A percentile compares a stretch with the other conserved stretches of the same genome.
These are phyloP conservation scores for Ceratonia siliqua DNA, from an alignment of 306 rosid species.

Conservation along the genomic window DNA sequence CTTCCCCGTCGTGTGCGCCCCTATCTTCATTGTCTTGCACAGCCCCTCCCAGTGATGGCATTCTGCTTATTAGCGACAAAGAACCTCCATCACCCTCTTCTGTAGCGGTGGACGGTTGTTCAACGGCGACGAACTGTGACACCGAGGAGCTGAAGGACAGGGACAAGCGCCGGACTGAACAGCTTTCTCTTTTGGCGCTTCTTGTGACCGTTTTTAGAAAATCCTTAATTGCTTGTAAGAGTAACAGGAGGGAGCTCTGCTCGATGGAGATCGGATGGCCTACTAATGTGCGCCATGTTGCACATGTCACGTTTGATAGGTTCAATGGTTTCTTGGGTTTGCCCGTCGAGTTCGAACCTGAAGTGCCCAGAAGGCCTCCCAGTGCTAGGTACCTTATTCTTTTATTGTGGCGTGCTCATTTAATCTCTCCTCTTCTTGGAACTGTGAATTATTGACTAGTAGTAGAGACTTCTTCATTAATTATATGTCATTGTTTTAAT, in stretches of 20 bases:
- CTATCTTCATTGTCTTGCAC: slow-evolving; percentile 27
- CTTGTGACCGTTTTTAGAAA: slow-evolving; percentile 65
- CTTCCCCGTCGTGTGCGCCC: slow-evolving; percentile 28
- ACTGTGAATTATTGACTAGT: neutral
- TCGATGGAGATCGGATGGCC: slow-evolving; percentile 85
- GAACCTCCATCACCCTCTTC: slow-evolving; percentile 33
- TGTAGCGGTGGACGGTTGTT: slow-evolving; percentile 28
- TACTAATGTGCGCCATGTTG: slow-evolving; percentile 85
- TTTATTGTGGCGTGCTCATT: neutral
- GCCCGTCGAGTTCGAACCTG: slow-evolving; percentile 91
- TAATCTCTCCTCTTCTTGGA: neutral
- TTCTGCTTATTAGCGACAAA: slow-evolving; percentile 20
- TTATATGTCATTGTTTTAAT: too few species aligned
- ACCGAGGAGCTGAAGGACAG: slow-evolving; percentile 30
- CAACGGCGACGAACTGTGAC: slow-evolving; percentile 30
- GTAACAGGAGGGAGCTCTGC: slow-evolving; percentile 47
- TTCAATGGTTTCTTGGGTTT: slow-evolving; percentile 95
- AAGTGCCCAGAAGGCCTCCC: slow-evolving; percentile 85
- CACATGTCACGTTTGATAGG: slow-evolving; percentile 92
- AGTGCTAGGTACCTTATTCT: slow-evolving; percentile 73
- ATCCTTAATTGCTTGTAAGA: slow-evolving; percentile 51
- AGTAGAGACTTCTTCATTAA: too few species aligned
- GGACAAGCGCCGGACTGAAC: slow-evolving; percentile 38
- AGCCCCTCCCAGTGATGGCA: slow-evolving; percentile 37
- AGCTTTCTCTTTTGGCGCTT: slow-evolving; percentile 62